Base-by-base conservation (phyloP, 306 rosid species). In the Lathyrus oleraceus region DNA sequence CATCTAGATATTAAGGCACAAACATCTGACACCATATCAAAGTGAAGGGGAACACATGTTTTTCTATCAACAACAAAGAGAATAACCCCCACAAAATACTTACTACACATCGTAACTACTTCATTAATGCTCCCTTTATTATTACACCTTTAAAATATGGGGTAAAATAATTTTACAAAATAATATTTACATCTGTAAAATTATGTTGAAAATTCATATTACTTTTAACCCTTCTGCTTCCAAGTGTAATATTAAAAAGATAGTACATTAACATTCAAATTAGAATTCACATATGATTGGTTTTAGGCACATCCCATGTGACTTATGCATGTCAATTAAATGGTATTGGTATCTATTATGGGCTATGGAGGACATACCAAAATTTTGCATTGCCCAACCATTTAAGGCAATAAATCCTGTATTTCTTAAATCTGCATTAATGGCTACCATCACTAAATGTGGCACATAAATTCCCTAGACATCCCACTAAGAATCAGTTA, bases 401-500 rank as follows among this genome's bases (percentile, higher is more conserved):
- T 10, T 42, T 64, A 3, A 75, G 77, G 82, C 5, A 83, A 83
- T 20, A 78, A 65, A 49, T 54, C 79, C 60, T 25, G 53, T 61
- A 74, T 75, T 82, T 75, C 77, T 76, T 62, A 81, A 76, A 64
- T 52, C 2, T 64, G 75, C 84, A 73, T 83, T 83, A 64, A 79
- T 73, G 59, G 43, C 21, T 58, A 42, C 66, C 78, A 66, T 76
- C 7, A 15, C 20, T 58, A 68, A 70, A 70, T 30, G 16, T 61
- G 59, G 8, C 73, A 77, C 82, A 80, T 72, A 76, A 79, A 73
- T 79, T 79, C 80, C 72, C 69, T 47, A 76, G 84, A 83, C 82
- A 83, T 56, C 48, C 82, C 77, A 74, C 76, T 70, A 39, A 23
- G 45, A 82, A 45, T 70, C 69, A 67, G 78, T 57, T 65, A 20